Evolutionary conservation across 2,329 filamentous ascomycete genomes (phyloP), one percentile per base, ranked within the genome.

Genomic region (Ophidiomyces ophidiicola): DNA sequence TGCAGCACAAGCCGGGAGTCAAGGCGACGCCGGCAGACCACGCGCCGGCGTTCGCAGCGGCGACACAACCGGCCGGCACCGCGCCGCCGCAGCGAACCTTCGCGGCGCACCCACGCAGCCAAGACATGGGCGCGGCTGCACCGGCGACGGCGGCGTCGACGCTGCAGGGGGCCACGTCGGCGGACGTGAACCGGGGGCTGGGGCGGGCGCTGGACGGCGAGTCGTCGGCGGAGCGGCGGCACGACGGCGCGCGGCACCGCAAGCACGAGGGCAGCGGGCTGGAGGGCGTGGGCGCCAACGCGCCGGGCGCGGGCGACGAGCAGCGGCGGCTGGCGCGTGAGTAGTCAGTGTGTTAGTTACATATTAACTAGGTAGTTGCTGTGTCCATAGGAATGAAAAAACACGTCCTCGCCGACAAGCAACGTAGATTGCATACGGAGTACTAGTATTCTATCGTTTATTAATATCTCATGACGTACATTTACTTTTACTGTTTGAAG

Each of bases 1-100:
- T 23, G 5, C 48, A 82, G 77, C 79, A 84, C 58, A 67, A 75
- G 53, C 69, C 71, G 3, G 79, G 79, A 37, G 63, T 69, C 48
- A 68, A 73, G 44, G 68, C 74, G 42, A 72, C 72, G 50, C 57
- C 57, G n/a, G 47, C 50, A 8, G 62, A 67, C 46, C 72, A 75
- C 48, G 76, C 59, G 8, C 74, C 74, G 14, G 78, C 81, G 52
- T 85, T 81, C 64, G 64, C 70, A 50, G 70, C 73, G 17, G 48
- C 84, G 55, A 69, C 68, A 1, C 60, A 76, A 24, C 68, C 76
- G 0, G 60, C 78, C 0, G 80, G 80, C 43, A 72, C 73, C 3
- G 80, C 80, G 0, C 80, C 80, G 1, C 46, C 58, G 1, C 54
- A 59, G 28, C 55, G 66, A 36, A 72, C 71, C 10, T 69, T 63